phyloP scores from a whole-genome alignment of 371 early-diverging fungal genomes.

The Mucor mucedo region DNA sequence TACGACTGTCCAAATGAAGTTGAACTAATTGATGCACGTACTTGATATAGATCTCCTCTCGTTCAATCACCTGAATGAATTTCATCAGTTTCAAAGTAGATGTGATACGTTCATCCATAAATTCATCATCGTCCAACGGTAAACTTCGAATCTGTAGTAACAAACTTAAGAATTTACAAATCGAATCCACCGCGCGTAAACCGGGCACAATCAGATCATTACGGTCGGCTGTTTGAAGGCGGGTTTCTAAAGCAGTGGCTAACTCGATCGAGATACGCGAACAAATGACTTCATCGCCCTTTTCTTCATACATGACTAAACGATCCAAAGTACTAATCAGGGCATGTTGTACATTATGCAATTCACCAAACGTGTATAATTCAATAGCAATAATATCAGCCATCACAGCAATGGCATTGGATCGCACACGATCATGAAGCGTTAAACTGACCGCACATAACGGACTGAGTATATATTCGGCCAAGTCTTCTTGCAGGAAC shows the following conservation, averaged over 20 bases:
- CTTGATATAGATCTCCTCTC: slow-evolving; percentile 72
- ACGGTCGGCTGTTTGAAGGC: slow-evolving; percentile 28
- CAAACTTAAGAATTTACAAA: slow-evolving; percentile 62
- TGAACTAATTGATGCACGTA: slow-evolving; percentile 72
- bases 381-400: slow-evolving; percentile 72
- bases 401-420: slow-evolving; percentile 59
- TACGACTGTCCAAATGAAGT: slow-evolving; percentile 63
- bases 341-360: slow-evolving; percentile 61
- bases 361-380: slow-evolving; percentile 52
- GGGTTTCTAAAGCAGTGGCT: slow-evolving; percentile 32
- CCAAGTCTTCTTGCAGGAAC: slow-evolving; percentile 52
- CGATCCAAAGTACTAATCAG: slow-evolving; percentile 68
- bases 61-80: slow-evolving; percentile 66
- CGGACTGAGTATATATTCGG: slow-evolving; percentile 64
- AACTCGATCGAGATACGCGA: slow-evolving; percentile 42
- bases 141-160: slow-evolving; percentile 63
- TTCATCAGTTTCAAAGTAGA: slow-evolving; percentile 68
- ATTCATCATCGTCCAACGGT: slow-evolving; percentile 62
- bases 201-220: slow-evolving; percentile 30
- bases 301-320: slow-evolving; percentile 62
- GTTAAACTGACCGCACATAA: slow-evolving; percentile 67
- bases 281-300: slow-evolving; percentile 55
- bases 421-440: slow-evolving; percentile 61
- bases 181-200: slow-evolving; percentile 53
- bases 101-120: slow-evolving; percentile 70